phyloP scores from a whole-genome alignment of 1,284 basidiomycete genomes.

The Pseudozyma pruni region DNA sequence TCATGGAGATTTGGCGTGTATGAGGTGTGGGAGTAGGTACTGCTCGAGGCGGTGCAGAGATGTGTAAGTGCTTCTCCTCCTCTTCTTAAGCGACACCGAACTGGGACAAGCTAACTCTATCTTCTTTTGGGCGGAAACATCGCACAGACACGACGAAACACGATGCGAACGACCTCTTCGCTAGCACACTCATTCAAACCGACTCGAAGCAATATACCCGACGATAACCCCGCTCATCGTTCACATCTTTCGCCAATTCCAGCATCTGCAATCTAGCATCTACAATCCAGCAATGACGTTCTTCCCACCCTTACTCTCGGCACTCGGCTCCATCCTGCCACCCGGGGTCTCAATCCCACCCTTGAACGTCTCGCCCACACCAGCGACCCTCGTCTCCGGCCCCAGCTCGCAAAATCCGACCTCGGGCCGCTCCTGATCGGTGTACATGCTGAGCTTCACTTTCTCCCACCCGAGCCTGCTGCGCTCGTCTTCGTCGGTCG shows the following conservation, averaged over 20 bases:
- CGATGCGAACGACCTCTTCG: conserved; percentile 40
- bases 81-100: too few species aligned
- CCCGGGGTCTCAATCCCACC: conserved; percentile 53
- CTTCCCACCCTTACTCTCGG: neutral
- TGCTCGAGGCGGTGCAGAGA: conserved; percentile 33
- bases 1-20: conserved; percentile 38
- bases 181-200: neutral
- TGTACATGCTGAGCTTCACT: conserved; percentile 41
- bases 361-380: conserved; percentile 47
- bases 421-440: conserved; percentile 49
- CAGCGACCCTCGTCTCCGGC: conserved; percentile 38
- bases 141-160: conserved; percentile 32
- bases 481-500: conserved; percentile 16
- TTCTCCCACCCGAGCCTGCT: conserved; percentile 27
- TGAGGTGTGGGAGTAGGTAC: conserved; percentile 36
- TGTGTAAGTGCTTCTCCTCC: conserved; percentile 15
- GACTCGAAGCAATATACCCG: conserved; percentile 18
- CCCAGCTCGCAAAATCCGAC: conserved; percentile 61
- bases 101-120: neutral
- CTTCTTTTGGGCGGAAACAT: neutral
- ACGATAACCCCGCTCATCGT: too few species aligned
- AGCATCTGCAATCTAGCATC: neutral
- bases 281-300: conserved; percentile 45
- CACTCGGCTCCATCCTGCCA: conserved; percentile 10
- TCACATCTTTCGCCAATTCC: too few species aligned